Percentiles rank a stretch among this genome's conserved stretches.
phyloP scores from a whole-genome alignment of 2,329 filamentous ascomycete genomes.

The Colletotrichum lini region DNA sequence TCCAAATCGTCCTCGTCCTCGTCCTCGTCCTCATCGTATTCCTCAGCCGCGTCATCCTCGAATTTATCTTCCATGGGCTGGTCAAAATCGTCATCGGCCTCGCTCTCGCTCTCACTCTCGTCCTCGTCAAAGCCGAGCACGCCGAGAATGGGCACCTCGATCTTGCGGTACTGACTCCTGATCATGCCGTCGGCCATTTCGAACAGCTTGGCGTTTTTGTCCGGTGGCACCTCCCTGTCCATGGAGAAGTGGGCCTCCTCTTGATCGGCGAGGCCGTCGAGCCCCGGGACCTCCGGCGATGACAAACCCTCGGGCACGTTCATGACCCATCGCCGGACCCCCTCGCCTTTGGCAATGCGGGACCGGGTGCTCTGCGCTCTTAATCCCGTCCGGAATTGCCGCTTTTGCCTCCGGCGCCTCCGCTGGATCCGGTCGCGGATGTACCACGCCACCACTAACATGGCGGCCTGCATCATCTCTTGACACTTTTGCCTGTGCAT shows the following conservation, averaged over 20 bases:
- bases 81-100: slow-evolving; percentile 46
- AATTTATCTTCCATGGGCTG: slow-evolving; percentile 48
- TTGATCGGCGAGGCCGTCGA: slow-evolving; percentile 51
- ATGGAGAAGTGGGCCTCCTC: slow-evolving; percentile 59
- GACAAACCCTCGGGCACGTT: slow-evolving; percentile 54
- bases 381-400: slow-evolving; percentile 58
- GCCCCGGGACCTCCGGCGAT: slow-evolving; percentile 49
- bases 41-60: slow-evolving; percentile 47
- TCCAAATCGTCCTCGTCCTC: slow-evolving; percentile 43
- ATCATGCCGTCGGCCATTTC: slow-evolving; percentile 63
- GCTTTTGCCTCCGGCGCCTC: slow-evolving; percentile 57
- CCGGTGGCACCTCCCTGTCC: slow-evolving; percentile 55
- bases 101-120: slow-evolving; percentile 55
- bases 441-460: slow-evolving; percentile 66
- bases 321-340: slow-evolving; percentile 61
- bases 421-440: slow-evolving; percentile 63
- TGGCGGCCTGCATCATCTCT: slow-evolving; percentile 64
- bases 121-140: slow-evolving; percentile 61
- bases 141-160: slow-evolving; percentile 62
- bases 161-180: slow-evolving; percentile 62
- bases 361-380: slow-evolving; percentile 50
- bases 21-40: slow-evolving; percentile 47
- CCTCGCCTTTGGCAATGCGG: slow-evolving; percentile 57
- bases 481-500: slow-evolving; percentile 63
- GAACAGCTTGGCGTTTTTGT: slow-evolving; percentile 61